phyloP scores from a whole-genome alignment of 352 stramenopile genomes.

The Thalassiosira exigua region DNA sequence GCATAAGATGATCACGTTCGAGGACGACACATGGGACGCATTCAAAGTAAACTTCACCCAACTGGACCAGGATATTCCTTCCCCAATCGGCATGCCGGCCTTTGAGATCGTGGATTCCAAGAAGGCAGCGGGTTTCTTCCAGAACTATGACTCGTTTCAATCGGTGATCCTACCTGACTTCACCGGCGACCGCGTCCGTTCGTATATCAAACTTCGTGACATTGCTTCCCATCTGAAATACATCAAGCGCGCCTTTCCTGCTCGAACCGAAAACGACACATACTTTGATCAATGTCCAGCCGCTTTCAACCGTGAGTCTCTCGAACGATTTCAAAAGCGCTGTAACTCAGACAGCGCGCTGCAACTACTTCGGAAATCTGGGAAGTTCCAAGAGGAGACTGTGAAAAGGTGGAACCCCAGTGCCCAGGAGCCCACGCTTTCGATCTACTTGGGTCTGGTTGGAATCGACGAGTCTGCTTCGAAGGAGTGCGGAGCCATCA shows the following conservation, averaged over 20 bases:
- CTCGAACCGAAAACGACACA: not conserved
- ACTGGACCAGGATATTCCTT: too few species aligned
- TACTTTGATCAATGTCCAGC: not conserved
- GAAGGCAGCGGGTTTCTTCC: too few species aligned
- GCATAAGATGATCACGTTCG: not conserved
- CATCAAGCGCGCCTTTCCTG: not conserved
- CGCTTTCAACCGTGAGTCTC: not conserved
- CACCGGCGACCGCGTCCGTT: not conserved
- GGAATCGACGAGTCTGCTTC: not conserved
- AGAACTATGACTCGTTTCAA: too few species aligned
- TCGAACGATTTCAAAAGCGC: not conserved
- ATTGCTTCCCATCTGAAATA: not conserved
- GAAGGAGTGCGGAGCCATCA: not conserved
- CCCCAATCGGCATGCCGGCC: not conserved
- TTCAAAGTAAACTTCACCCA: too few species aligned
- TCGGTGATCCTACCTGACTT: too few species aligned
- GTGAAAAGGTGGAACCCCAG: not conserved
- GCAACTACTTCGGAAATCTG: not conserved
- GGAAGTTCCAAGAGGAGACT: not conserved
- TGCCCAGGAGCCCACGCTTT: not conserved
- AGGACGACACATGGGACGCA: not conserved
- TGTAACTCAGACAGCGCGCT: not conserved
- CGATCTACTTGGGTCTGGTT: slow-evolving; percentile 11
- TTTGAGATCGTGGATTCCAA: slow-evolving; percentile 1
- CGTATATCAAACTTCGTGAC: not conserved